Evolutionary conservation across 495 filamentous ascomycete genomes (phyloP).

Genomic region (Pyrenula aspistea): DNA sequence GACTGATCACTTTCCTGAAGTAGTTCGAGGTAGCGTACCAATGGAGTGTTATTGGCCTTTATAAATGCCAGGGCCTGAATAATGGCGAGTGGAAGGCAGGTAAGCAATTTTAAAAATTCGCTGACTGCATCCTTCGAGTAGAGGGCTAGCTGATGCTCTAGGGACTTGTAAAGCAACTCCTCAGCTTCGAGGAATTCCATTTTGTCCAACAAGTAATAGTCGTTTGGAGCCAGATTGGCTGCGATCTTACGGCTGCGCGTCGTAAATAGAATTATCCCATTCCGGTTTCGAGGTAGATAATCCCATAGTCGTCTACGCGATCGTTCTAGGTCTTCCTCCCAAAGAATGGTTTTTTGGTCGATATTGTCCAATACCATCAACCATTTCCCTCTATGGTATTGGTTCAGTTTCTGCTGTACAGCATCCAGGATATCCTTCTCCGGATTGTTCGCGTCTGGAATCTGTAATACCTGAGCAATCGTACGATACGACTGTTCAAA

Average conservation of each 20-base stretch:
- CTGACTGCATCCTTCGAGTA: slow-evolving; percentile 2
- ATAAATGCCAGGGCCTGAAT: slow-evolving; percentile 22
- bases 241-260: slow-evolving; percentile 14
- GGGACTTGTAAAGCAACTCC: slow-evolving; percentile 7
- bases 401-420: too few species aligned
- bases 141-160: slow-evolving; percentile 7
- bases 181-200: slow-evolving; percentile 8
- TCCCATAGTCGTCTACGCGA: too few species aligned
- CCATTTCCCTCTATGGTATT: too few species aligned
- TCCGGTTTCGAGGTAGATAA: slow-evolving; percentile 13
- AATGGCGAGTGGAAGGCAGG: slow-evolving; percentile 20
- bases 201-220: slow-evolving; percentile 10
- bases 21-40: slow-evolving; percentile 28
- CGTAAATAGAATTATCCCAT: slow-evolving; percentile 17
- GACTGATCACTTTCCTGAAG: slow-evolving; percentile 24
- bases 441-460: too few species aligned
- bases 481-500: too few species aligned
- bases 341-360: too few species aligned
- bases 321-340: too few species aligned
- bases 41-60: slow-evolving; percentile 19
- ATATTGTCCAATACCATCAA: too few species aligned
- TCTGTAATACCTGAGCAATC: too few species aligned
- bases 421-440: too few species aligned
- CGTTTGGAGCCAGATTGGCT: slow-evolving; percentile 7
- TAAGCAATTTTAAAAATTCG: slow-evolving; percentile 15